Base-by-base conservation (phyloP, 106 monocot genomes). In the Dioscorea zingiberensis region DNA sequence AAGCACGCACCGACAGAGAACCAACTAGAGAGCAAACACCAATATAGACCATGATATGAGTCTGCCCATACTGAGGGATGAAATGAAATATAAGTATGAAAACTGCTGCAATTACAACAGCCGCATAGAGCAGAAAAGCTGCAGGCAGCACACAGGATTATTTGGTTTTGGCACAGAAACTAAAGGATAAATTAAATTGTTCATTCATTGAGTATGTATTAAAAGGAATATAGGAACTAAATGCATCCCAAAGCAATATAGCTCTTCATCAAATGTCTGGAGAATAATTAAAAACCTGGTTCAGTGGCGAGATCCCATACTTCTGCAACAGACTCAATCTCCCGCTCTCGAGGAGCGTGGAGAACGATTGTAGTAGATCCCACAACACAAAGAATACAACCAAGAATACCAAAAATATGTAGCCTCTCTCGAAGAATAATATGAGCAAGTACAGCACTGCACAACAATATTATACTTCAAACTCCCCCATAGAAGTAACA, bases 231-330 rank as follows among this genome's bases (percentile, higher is more conserved):
- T 2, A 38, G 38, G 38, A 38, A 38, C 38, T 8, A 38, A 38
- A 38, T 38, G 38, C 38, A 38, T 38, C 38, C 0, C 38, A 38
- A 55, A 62, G 60, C 13, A 60, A 48, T 24, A 63, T 12, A 60
- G 51, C 51, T 53, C 51, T 53, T 19, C 51, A 18, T 58, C 17
- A 38, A 4, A 15, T 49, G 46, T 4, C 18, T 27, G 48, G 23
- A 54, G 46, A 18, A 47, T 4, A 66, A 45, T 25, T 45, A 55
- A 47, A 51, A 46, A 89, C 93, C 94, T 77, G 94, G 94, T 79
- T 94, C 94, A 44, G 94, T 94, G 46, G 94, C 94, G 19, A 94
- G 71, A 76, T 84, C 79, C 94, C 94, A 94, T 21, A 94, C 94
- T 84, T 94, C 81, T 0, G 30, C 62, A 62, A 94, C 94, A 27